Base-by-base conservation (phyloP, 1,139 yeast species). In the Zygosaccharomyces pseudobailii region DNA sequence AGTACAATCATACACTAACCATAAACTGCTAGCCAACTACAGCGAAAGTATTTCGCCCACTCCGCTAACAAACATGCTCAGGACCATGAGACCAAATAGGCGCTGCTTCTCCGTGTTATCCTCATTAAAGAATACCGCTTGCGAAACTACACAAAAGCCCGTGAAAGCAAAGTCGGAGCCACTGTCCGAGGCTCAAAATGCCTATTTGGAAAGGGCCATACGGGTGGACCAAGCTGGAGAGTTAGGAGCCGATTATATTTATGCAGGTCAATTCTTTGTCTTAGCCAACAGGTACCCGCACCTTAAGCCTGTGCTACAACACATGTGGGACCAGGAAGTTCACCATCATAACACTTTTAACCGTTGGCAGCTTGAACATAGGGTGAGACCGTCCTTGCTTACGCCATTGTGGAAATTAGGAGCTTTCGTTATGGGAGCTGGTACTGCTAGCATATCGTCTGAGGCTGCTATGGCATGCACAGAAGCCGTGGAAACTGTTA, bases 381-480 rank as follows among this genome's bases (percentile, higher is more conserved):
- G 97, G 45, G 96, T 90, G 0, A 77, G 98, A 55, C 98, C 98
- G 1, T 87, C 96, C 0, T 59, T 90, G 7, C 69, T 92, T 42
- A 89, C 97, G 0, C 98, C 98, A 3, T 61, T 88, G 2, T 92
- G 99, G 98, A 88, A 87, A 63, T 70, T 79, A 0, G 97, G 97
- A 2, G 97, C 98, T 0, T 75, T 85, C 47, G 83, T 84, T 0
- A 74, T 92, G 70, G 99, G 99, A 2, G 80, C 80, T 1, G 85
- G 84, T 0, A 92, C 98, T 0, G 97, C 96, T 0, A 61, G 86
- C 45, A 70, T 90, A 54, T 86, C 96, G 24, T 87, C 88, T 61
- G 96, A 92, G 64, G 97, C 97, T 1, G 98, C 98, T 2, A 92
- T 92, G 99, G 98, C 98, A 0, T 94, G 99, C 63, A 92, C 99